Evolutionary conservation across 1,284 basidiomycete genomes (phyloP), one percentile per base, ranked within the genome.

Genomic region (Pseudozyma pruni): DNA sequence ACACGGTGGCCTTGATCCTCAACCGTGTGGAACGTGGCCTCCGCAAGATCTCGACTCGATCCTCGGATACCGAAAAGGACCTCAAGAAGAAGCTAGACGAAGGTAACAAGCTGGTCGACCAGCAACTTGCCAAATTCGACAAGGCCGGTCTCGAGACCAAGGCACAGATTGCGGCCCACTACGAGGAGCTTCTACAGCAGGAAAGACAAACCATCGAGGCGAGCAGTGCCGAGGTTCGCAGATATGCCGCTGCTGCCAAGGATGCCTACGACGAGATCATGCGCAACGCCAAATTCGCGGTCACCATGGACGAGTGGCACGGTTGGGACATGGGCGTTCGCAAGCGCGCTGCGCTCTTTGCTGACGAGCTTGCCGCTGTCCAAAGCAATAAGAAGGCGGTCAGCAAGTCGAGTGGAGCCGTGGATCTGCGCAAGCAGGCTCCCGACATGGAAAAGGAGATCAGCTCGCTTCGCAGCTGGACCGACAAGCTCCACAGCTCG

Each of bases 321-420:
- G 78, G 78, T 25, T 81, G 80, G 80, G 76, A 76, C 47, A 53
- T 68, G 14, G 77, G 75, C 11, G 61, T 79, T 29, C 41, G 51
- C 22, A 62, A 69, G 55, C 68, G 75, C 10, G 67, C 64, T 34
- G 34, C 54, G 13, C 34, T 72, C 14, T 72, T 73, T 33, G 38
- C 42, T 4, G 56, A 70, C 17, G 77, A 79, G 51, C 52, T 78
- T 14, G 16, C 49, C 2, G 64, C 59, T 4, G 63, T 79, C 6
- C 59, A 67, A 23, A 56, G 47, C 40, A 59, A 58, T 35, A 57
- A 58, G 48, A 61, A 58, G 41, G 41, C 48, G 13, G 56, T 73
- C 31, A 57, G 54, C 19, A 23, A 46, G 8, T 34, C 49, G 13
- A 56, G 59, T 17, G 64, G 64, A 9, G 69, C 71, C 7, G 47